phyloP scores from a whole-genome alignment of 176 grass and related monocot species.

The Oryza glaberrima region DNA sequence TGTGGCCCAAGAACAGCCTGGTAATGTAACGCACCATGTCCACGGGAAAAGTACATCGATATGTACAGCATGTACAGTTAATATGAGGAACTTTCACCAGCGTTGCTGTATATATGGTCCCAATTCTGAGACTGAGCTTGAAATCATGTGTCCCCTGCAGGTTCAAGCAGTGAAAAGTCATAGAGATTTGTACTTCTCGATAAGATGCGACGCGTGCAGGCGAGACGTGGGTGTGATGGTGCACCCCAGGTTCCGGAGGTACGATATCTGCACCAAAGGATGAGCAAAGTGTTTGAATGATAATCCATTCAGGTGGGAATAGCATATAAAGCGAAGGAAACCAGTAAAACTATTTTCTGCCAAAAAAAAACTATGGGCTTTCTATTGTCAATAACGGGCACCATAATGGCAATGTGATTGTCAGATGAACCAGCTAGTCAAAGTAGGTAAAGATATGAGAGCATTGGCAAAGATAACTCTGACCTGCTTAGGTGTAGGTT shows the following conservation, averaged over 20 bases:
- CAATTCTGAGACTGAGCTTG: too few species aligned
- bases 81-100: background rate
- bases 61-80: background rate
- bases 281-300: background rate
- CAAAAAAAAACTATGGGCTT: slow-evolving; percentile 7
- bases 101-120: background rate
- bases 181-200: slow-evolving; percentile 93
- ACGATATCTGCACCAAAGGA: slow-evolving; percentile 67
- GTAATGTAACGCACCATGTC: background rate
- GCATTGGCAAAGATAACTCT: background rate
- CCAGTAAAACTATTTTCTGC: background rate
- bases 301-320: background rate
- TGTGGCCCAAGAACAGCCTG: background rate
- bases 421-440: slow-evolving; percentile 1
- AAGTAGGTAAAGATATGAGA: background rate
- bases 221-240: slow-evolving; percentile 77
- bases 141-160: too few species aligned
- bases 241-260: slow-evolving; percentile 86
- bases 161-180: slow-evolving; percentile 35
- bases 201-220: slow-evolving; percentile 84
- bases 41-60: background rate
- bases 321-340: background rate
- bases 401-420: background rate
- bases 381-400: background rate
- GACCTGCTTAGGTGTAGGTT: slow-evolving; percentile 92